Evolutionary conservation across 2,329 filamentous ascomycete genomes (phyloP).

Genomic region (Byssoonygena ceratinophila): DNA sequence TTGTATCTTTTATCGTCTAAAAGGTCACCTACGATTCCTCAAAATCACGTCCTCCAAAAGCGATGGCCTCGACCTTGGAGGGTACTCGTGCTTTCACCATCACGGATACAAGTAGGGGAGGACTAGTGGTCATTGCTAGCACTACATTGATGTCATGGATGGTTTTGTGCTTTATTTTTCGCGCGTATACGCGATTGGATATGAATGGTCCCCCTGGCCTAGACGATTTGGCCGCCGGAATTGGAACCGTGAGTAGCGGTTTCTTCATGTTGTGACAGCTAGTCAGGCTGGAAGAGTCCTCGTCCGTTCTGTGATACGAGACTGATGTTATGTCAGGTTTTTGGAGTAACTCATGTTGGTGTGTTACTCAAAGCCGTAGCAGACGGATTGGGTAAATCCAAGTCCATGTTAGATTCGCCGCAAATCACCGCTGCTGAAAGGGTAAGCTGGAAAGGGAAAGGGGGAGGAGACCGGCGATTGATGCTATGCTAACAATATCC

Average conservation of each 20-base stretch:
- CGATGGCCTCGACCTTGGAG: conserved; percentile 2
- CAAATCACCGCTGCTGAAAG: conserved; percentile 6
- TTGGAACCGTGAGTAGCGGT: conserved; percentile 20
- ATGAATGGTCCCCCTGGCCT: conserved; percentile 21
- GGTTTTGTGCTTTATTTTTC: conserved; percentile 12
- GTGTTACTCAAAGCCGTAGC: conserved; percentile 10
- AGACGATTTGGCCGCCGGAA: conserved; percentile 19
- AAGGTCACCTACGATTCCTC: background rate
- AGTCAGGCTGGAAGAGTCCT: background rate
- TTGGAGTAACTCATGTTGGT: conserved; percentile 11
- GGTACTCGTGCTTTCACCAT: conserved; percentile 8
- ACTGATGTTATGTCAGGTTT: background rate
- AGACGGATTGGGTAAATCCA: conserved; percentile 11
- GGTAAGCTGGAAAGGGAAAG: background rate
- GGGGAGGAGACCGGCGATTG: background rate
- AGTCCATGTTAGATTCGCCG: background rate
- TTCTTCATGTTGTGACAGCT: background rate
- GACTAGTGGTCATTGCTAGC: conserved; percentile 8
- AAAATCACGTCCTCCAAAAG: background rate
- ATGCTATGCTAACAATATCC: background rate
- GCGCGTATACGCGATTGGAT: conserved; percentile 19
- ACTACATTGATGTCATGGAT: conserved; percentile 15
- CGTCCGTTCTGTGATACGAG: background rate
- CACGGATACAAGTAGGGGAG: conserved; percentile 8
- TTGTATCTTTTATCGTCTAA: background rate